Percentiles rank a stretch among this genome's conserved stretches.
phyloP scores from a whole-genome alignment of 2,329 filamentous ascomycete species.

The Camillea tinctor region DNA sequence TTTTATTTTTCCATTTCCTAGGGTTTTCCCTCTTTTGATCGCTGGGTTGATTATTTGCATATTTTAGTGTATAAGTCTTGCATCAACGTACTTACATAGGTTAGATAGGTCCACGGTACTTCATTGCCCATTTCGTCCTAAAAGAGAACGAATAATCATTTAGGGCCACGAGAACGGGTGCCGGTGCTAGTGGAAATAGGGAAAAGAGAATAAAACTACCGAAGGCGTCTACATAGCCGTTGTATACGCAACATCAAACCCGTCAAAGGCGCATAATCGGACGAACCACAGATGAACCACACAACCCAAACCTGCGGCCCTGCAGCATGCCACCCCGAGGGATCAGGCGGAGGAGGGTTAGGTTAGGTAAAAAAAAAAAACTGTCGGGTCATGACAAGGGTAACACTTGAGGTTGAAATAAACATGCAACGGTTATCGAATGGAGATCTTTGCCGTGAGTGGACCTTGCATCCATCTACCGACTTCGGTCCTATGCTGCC shows the following conservation, averaged over 20 bases:
- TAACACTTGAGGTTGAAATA: neutral
- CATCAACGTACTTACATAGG: no score
- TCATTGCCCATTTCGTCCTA: neutral
- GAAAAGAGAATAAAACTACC: neutral
- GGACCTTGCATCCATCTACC: neutral
- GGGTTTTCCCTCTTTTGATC: neutral
- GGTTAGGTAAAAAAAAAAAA: neutral
- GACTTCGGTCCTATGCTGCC: neutral
- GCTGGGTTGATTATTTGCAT: constrained; percentile 1
- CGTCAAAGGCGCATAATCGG: neutral
- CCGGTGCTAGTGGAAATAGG: neutral
- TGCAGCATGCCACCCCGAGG: neutral
- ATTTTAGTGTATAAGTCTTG: neutral
- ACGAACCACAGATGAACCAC: neutral
- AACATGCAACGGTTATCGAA: neutral
- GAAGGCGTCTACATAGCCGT: neutral
- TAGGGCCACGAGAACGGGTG: neutral
- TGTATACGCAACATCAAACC: neutral
- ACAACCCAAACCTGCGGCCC: neutral
- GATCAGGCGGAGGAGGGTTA: no score
- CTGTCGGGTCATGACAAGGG: neutral
- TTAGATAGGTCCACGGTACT: neutral
- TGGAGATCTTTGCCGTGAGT: neutral
- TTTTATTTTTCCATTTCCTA: neutral
- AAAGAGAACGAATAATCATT: neutral